Evolutionary conservation across 2,329 filamentous ascomycete genomes (phyloP).

Genomic region (Berkeleyomyces basicola): DNA sequence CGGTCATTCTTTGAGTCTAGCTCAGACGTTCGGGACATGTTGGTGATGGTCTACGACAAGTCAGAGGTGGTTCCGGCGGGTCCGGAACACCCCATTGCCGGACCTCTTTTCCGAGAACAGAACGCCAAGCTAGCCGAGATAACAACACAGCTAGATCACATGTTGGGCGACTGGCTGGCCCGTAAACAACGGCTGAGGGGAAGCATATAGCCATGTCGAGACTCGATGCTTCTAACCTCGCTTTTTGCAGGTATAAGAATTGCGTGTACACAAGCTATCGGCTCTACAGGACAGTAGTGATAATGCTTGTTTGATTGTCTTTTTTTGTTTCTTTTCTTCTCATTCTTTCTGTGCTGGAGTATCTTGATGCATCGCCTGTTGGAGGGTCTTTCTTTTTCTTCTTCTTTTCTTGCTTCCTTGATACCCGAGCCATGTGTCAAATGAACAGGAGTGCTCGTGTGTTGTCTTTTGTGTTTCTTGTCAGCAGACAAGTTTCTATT

Average conservation of each 20-base stretch:
- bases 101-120: conserved; percentile 69
- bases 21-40: conserved; percentile 72
- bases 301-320: conserved; percentile 2
- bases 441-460: conserved; percentile 10
- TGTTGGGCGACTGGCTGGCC: conserved; percentile 70
- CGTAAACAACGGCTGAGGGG: conserved; percentile 47
- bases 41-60: conserved; percentile 86
- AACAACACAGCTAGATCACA: conserved; percentile 71
- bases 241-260: neutral
- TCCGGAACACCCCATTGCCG: conserved; percentile 71
- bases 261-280: neutral
- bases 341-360: neutral
- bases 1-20: conserved; percentile 72
- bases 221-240: neutral
- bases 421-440: conserved; percentile 3
- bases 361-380: neutral
- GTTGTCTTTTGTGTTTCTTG: neutral
- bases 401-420: neutral
- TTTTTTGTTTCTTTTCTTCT: conserved; percentile 2
- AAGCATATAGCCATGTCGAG: conserved; percentile 22
- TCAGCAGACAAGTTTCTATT: neutral
- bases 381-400: neutral
- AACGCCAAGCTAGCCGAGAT: conserved; percentile 76
- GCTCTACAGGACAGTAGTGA: neutral
- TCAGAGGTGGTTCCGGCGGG: conserved; percentile 63